phyloP scores from a whole-genome alignment of 78 protist genomes.

The Emiliania huxleyi region DNA sequence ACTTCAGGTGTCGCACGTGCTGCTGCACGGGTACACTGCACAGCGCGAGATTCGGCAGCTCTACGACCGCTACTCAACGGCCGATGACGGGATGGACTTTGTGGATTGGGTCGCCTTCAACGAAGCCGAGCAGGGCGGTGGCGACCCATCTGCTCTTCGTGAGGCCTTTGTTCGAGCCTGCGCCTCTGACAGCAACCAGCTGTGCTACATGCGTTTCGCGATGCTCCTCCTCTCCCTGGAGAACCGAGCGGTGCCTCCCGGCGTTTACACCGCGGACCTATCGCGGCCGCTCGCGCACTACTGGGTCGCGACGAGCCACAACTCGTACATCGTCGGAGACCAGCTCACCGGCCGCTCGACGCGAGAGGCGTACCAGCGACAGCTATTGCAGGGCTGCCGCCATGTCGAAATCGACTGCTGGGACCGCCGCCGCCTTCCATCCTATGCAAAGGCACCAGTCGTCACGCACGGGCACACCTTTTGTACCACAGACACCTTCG shows the following conservation, averaged over 20 bases:
- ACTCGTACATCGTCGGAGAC: slow-evolving; percentile 83
- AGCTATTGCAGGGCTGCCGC: slow-evolving; percentile 32
- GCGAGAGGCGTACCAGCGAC: background rate
- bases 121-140: too few relatives aligned
- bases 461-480: slow-evolving; percentile 89
- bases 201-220: background rate
- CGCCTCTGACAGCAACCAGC: too few relatives aligned
- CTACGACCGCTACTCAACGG: too few relatives aligned
- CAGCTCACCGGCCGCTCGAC: slow-evolving; percentile 70
- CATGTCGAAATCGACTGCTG: slow-evolving; percentile 63
- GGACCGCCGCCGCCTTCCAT: slow-evolving; percentile 66
- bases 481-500: slow-evolving; percentile 52
- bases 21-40: too few relatives aligned
- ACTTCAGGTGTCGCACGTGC: too few relatives aligned
- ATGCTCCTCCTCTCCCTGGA: background rate
- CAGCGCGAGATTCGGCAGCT: too few relatives aligned
- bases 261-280: background rate
- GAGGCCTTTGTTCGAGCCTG: too few relatives aligned
- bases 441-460: too few relatives aligned
- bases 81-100: too few relatives aligned
- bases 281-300: slow-evolving; percentile 66
- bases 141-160: too few relatives aligned
- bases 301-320: slow-evolving; percentile 77
- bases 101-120: too few relatives aligned
- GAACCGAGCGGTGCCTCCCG: background rate